Base-by-base conservation (phyloP, 305 asterid species). In the Striga hermonthica region DNA sequence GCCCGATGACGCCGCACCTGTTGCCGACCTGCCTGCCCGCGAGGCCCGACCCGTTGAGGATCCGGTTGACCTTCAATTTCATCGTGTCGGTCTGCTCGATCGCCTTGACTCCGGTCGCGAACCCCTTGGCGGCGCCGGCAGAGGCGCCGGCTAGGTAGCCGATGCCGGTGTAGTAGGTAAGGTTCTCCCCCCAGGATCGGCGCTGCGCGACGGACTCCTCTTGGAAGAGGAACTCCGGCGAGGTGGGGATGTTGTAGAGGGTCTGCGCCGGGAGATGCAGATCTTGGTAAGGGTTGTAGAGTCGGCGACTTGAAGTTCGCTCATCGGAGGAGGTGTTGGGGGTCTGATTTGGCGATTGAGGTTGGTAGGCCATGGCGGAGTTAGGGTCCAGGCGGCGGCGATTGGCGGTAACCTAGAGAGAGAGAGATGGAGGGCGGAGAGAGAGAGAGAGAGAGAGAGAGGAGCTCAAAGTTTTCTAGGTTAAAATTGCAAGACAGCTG, bases 171-270 rank as follows among this genome's bases (percentile, higher is more conserved):
- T 85, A 90, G 55, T 86, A 93, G 52, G 99, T 88, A 38, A 93
- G 70, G 65, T 90, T 93, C 75, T 90, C 97, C 0, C 99, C 95
- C 97, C 97, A 90, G 2, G 97, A 85, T 34, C 99, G 87, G 74
- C 98, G 96, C 77, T 86, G 95, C 3, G 79, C 84, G 47, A 55
- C 0, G 65, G 98, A 67, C 45, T 94, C 98, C 45, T 94, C 99
- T 61, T 77, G 84, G 77, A 94, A 94, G 9, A 94, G 95, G 69
- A 71, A 94, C 57, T 94, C 99, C 4, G 95, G 98, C 5, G 96
- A 65, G 43, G 95, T 73, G 10, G 99, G 98, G 37, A 90, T 84
- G 63, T 84, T 75, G 87, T 88, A 94, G 3, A 85, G 55, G 59
- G 89, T 76, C 74, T 77, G 79, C 0, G 75, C 47, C 4, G 98